Evolutionary conservation across 345 rosid genomes (phyloP).

Genomic region (Lepidium africanum): DNA sequence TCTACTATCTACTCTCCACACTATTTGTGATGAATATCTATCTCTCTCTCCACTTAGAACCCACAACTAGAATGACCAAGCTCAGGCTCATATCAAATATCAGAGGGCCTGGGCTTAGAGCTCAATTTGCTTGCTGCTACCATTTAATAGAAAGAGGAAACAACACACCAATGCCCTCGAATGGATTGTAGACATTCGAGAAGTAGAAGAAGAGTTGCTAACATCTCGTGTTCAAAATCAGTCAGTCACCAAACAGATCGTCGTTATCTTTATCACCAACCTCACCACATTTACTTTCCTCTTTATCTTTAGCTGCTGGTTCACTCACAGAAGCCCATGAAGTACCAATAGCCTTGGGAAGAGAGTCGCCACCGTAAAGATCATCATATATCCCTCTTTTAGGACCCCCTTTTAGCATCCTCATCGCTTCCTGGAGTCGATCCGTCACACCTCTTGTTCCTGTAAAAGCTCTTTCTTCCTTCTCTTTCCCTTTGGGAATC

Average conservation of each 20-base stretch:
- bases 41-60: neutral
- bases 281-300: conserved; percentile 19
- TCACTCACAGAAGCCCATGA: conserved; percentile 66
- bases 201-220: neutral
- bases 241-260: conserved; percentile 82
- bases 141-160: neutral
- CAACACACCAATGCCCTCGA: conserved; percentile 12
- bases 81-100: neutral
- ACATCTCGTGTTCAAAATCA: conserved; percentile 16
- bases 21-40: conserved; percentile 9
- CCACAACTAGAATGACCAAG: neutral
- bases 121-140: neutral
- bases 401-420: conserved; percentile 49
- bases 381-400: conserved; percentile 64
- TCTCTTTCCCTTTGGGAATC: conserved; percentile 71
- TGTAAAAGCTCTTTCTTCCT: conserved; percentile 35
- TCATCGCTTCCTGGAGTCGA: conserved; percentile 63
- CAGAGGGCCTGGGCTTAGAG: conserved; percentile 17
- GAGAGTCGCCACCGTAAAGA: conserved; percentile 69
- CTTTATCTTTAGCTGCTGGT: conserved; percentile 22
- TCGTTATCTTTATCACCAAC: conserved; percentile 45
- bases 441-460: conserved; percentile 49
- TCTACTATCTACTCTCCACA: conserved; percentile 11
- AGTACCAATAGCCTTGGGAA: conserved; percentile 65
- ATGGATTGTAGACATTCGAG: neutral